Base-by-base conservation (phyloP, 1,284 basidiomycete species). In the Tylopilus orsonianus region DNA sequence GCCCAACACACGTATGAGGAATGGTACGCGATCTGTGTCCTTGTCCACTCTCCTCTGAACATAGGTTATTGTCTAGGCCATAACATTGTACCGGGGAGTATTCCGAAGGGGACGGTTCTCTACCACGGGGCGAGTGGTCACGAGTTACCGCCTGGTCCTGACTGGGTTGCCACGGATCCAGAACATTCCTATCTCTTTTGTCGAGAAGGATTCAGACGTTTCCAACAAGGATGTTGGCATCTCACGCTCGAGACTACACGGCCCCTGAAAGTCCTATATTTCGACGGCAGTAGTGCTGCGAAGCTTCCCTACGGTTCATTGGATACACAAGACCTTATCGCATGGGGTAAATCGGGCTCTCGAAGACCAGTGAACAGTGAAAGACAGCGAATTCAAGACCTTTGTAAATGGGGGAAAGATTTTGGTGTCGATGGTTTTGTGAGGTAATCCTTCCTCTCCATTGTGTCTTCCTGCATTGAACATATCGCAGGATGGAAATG, bases 1-100 rank as follows among this genome's bases (percentile, higher is more conserved):
- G 78, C 74, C 75, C 2, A 77, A 80, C 48, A 75, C 74, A 1
- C 66, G 71, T 8, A 74, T 73, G 56, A 68, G 72, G 33, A 79
- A 79, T 56, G 75, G 74, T 71, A 45, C 33, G 57, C 2, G 8
- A 1, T 13, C 5, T 0, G 5, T 2, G 2, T 3, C 4, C 6
- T 16, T 22, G 1, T 27, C 14, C 35, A 3, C 0, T 24, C n/a
- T 36, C 18, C 14, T 7, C 36, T 1, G 34, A 30, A 26, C 10
- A 29, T 6, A n/a, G 0, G 0, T 30, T 16, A 13, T 3, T 4
- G 3, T 30, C 14, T 24, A 73, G 74, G 76, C 2, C 77, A 78
- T 50, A 70, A 56, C 26, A 59, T 79, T 19, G 69, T 78, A 16
- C 71, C 70, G 0, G 75, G 68, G 9, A 65, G 38, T 1, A 60